Conservation (phyloP, 1,139 yeast genomes). For the Eremothecium coryli region DNA sequence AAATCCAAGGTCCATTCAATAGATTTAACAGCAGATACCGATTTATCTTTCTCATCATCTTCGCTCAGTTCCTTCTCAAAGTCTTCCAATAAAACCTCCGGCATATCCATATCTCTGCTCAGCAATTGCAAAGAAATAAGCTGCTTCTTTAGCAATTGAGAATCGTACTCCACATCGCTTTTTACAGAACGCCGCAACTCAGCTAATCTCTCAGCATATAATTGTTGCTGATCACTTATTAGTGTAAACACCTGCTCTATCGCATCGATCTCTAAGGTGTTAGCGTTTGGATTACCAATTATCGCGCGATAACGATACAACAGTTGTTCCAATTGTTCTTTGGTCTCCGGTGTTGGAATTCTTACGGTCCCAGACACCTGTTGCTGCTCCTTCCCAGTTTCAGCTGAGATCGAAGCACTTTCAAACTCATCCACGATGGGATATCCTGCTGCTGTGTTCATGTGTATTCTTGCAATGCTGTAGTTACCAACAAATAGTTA, state of each 20-base stretch:
- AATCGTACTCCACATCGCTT: slow-evolving; percentile 34
- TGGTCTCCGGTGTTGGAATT: slow-evolving; percentile 24
- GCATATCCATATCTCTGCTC: slow-evolving; percentile 70
- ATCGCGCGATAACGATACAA: slow-evolving; percentile 28
- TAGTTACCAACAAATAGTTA: no score
- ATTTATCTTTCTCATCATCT: not conserved
- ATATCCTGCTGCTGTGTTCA: slow-evolving; percentile 28
- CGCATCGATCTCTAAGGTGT: slow-evolving; percentile 26
- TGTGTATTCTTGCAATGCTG: no score
- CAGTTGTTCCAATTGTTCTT: slow-evolving; percentile 25
- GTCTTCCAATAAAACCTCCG: slow-evolving; percentile 37
- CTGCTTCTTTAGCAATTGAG: slow-evolving; percentile 52
- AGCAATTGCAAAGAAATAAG: slow-evolving; percentile 66
- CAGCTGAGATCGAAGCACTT: not conserved
- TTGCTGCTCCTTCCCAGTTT: not conserved
- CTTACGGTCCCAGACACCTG: slow-evolving; percentile 5
- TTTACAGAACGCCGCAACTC: slow-evolving; percentile 24
- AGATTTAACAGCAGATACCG: slow-evolving; percentile 14
- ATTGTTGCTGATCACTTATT: slow-evolving; percentile 33
- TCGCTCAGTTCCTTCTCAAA: slow-evolving; percentile 8
- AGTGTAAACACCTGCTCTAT: slow-evolving; percentile 31
- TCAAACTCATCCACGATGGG: slow-evolving; percentile 1
- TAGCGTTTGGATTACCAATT: slow-evolving; percentile 20
- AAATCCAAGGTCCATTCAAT: slow-evolving; percentile 29
- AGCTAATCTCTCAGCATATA: slow-evolving; percentile 29